These are phyloP conservation scores for Hyphodiscus sp. DNA, from an alignment of 2,329 filamentous ascomycete species.

Conservation along the genomic window DNA sequence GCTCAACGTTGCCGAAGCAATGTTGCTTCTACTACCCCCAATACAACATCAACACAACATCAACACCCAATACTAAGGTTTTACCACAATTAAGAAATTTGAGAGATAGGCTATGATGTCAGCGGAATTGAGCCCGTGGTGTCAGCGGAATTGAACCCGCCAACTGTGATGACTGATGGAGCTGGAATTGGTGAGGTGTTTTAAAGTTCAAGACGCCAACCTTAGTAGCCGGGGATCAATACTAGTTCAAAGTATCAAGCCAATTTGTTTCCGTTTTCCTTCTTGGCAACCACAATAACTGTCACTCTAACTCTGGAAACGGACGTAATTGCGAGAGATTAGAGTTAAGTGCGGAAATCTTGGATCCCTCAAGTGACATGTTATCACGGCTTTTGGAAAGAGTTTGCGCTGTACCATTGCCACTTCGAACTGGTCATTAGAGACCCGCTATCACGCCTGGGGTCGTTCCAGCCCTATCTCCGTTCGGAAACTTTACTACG, in stretches of 20 bases:
- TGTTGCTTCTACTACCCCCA: conserved; percentile 38
- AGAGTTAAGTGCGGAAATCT: conserved; percentile 42
- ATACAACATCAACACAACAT: conserved; percentile 40
- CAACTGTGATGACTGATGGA: conserved; percentile 44
- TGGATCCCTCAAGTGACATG: conserved; percentile 44
- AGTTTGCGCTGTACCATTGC: conserved; percentile 29
- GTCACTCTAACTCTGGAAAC: conserved; percentile 44
- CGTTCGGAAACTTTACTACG: conserved; percentile 34
- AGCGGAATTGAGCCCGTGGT: too few species aligned
- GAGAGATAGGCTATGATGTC: conserved; percentile 40
- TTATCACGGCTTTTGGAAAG: conserved; percentile 40
- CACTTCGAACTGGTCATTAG: conserved; percentile 40
- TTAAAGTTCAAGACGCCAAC: conserved; percentile 32
- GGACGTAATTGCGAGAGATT: conserved; percentile 36
- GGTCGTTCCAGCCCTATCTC: conserved; percentile 39
- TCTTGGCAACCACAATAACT: conserved; percentile 48
- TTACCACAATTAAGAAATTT: conserved; percentile 44
- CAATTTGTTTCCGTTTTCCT: conserved; percentile 31
- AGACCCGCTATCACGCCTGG: conserved; percentile 48
- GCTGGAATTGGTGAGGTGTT: conserved; percentile 43
- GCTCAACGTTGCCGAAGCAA: conserved; percentile 41
- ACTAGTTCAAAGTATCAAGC: neutral
- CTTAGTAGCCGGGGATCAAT: conserved; percentile 5
- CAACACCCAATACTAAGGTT: conserved; percentile 46
- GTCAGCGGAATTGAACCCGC: conserved; percentile 39